These are phyloP conservation scores for Fusarium denticulatum DNA, from an alignment of 2,329 filamentous ascomycete genomes.

Conservation along the genomic window DNA sequence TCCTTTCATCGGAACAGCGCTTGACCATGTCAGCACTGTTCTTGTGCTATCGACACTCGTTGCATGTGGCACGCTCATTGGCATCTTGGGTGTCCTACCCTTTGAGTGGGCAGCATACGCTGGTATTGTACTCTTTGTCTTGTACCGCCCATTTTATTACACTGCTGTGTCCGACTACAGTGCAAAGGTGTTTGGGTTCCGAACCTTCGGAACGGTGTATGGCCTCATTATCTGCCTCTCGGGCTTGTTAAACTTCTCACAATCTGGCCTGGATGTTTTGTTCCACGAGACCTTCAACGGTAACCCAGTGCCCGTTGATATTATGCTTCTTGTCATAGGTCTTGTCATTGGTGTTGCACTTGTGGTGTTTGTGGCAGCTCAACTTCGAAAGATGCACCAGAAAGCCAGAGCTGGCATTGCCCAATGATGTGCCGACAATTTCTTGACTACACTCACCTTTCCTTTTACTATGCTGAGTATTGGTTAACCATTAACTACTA, in stretches of 20 bases:
- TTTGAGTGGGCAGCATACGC: slow-evolving; percentile 75
- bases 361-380: slow-evolving; percentile 70
- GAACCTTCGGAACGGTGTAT: slow-evolving; percentile 94
- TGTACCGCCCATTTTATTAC: slow-evolving; percentile 91
- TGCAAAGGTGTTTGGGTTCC: slow-evolving; percentile 92
- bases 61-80: slow-evolving; percentile 76
- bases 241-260: slow-evolving; percentile 84
- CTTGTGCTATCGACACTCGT: slow-evolving; percentile 78
- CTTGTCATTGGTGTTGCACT: slow-evolving; percentile 71
- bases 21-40: slow-evolving; percentile 80
- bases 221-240: slow-evolving; percentile 88
- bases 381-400: slow-evolving; percentile 49
- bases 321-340: slow-evolving; percentile 70
- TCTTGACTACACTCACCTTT: too few species aligned
- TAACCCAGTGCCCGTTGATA: slow-evolving; percentile 81
- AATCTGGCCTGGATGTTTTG: slow-evolving; percentile 80
- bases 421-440: slow-evolving; percentile 7
- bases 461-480: neutral
- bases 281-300: slow-evolving; percentile 78
- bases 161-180: slow-evolving; percentile 89
- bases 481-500: neutral
- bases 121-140: slow-evolving; percentile 81
- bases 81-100: slow-evolving; percentile 78
- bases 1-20: slow-evolving; percentile 83
- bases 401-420: slow-evolving; percentile 40